A percentile compares a stretch with the other conserved stretches of the same genome.
These are phyloP conservation scores for Penicillium sp. DNA, from an alignment of 2,329 filamentous ascomycete genomes.

Conservation along the genomic window DNA sequence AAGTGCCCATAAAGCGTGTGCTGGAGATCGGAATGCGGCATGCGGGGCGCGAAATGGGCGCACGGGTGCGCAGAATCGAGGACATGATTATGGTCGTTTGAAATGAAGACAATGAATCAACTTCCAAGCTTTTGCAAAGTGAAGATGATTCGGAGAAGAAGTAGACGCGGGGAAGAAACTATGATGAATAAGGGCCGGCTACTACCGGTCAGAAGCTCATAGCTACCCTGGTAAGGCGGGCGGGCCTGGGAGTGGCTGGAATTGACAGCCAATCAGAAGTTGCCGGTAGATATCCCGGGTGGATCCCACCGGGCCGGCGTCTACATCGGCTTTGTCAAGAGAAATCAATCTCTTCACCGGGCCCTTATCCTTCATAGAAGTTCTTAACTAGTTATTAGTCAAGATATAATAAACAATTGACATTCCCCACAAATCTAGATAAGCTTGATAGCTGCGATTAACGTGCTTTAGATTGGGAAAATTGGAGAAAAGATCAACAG, in stretches of 20 bases:
- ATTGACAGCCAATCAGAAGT: background rate
- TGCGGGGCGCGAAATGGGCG: constrained; percentile 22
- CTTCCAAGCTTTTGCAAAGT: background rate
- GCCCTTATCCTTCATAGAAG: background rate
- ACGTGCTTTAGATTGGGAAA: background rate
- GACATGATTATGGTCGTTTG: constrained; percentile 28
- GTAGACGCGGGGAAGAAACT: constrained; percentile 27
- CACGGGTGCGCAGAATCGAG: constrained; percentile 28
- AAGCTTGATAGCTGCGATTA: background rate
- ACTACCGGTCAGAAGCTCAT: constrained; percentile 14
- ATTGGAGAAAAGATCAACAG: background rate
- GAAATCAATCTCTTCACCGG: background rate
- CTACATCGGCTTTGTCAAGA: background rate
- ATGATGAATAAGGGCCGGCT: constrained; percentile 23
- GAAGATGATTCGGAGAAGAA: constrained; percentile 9
- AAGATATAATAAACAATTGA: background rate
- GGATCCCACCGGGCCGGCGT: constrained; percentile 12
- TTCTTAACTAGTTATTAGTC: background rate
- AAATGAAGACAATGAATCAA: background rate
- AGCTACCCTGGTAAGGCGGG: background rate
- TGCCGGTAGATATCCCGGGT: constrained; percentile 18
- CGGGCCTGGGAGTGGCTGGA: background rate
- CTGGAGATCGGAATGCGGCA: constrained; percentile 21
- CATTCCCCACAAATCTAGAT: background rate
- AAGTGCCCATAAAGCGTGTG: constrained; percentile 49